Percentiles rank a stretch among this genome's conserved stretches.
phyloP scores from a whole-genome alignment of 805 yeast genomes.

The Starmera amethionina region DNA sequence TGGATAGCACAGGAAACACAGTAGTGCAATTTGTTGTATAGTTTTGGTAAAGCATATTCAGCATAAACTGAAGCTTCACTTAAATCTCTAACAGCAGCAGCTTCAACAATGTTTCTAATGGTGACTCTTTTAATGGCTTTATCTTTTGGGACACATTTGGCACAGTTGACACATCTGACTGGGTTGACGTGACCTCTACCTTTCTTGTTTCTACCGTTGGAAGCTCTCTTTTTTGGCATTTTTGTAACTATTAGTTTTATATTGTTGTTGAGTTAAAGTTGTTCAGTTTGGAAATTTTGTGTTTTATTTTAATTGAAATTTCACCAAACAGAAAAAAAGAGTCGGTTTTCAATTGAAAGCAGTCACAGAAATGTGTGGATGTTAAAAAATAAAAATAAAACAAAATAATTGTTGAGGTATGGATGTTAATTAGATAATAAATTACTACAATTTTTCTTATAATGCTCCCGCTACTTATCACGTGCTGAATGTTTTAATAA shows the following conservation, averaged over 20 bases:
- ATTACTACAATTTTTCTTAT: no score
- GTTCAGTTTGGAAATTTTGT: neutral
- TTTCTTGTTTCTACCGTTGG: constrained; percentile 99
- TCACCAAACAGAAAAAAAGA: neutral
- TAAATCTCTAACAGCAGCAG: constrained; percentile 99
- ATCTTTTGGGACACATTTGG: constrained; percentile 99
- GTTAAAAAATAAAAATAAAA: no score
- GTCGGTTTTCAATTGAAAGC: no score
- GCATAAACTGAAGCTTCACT: constrained; percentile 99
- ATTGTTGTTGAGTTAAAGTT: constrained; percentile 6
- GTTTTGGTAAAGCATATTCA: constrained; percentile 99
- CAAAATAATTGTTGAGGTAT: no score
- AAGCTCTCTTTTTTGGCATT: constrained; percentile 99
- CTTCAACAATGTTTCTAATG: constrained; percentile 99
- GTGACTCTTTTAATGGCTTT: constrained; percentile 99
- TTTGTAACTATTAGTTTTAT: constrained; percentile 23
- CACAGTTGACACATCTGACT: constrained; percentile 99
- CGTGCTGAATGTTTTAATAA: no score
- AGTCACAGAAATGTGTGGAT: no score
- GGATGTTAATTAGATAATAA: no score
- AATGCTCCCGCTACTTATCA: no score
- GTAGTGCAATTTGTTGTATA: constrained; percentile 99
- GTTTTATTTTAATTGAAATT: neutral
- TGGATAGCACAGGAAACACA: constrained; percentile 99
- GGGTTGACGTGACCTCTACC: constrained; percentile 99